Evolutionary conservation across 306 rosid genomes (phyloP), one percentile per base, ranked within the genome.

Genomic region (Cicer cuneatum): DNA sequence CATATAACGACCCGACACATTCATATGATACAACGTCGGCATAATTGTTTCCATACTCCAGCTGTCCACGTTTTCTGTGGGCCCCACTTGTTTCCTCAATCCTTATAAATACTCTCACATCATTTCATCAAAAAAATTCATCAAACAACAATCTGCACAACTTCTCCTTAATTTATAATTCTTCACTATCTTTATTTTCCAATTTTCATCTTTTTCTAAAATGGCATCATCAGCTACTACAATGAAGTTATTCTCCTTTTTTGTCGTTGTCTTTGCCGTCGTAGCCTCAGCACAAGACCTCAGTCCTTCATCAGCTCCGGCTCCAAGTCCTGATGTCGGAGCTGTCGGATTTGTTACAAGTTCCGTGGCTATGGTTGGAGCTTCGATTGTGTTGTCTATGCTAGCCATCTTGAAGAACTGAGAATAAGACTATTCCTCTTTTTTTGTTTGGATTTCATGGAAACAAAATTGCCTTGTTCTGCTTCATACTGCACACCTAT

Each of bases 201-300:
- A 10, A 29, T 29, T 29, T 29, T 2, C 35, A 29, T 29, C 45
- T 60, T n/a, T n/a, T 7, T 38, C 6, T 38, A 42, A 42, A 33
- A 61, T 61, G 90, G 92, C 87, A 6, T 47, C 72, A 43, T 46
- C 54, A 24, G 41, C 77, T 24, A 0, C 18, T 6, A 33, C 66
- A n/a, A 38, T 81, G 79, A 86, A 82, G 79, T 71, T 56, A 13
- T 21, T 56, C 38, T 9, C 61, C 61, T 56, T 56, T 56, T 5
- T 19, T 21, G 38, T 56, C n/a, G 2, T 56, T 10, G 8, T 56
- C 14, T 10, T 56, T 5, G 61, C 38, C 1, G 61, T 57, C 29
- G 49, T 65, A 12, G 81, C 73, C 10, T 1, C 77, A 2, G 89
- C 87, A 1, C 92, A 85, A 53, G 89, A 84, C 14, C 38, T 56